Percentiles rank a stretch among this genome's conserved stretches.
phyloP scores from a whole-genome alignment of 257 asterid species.

The Linderniella brevidens region DNA sequence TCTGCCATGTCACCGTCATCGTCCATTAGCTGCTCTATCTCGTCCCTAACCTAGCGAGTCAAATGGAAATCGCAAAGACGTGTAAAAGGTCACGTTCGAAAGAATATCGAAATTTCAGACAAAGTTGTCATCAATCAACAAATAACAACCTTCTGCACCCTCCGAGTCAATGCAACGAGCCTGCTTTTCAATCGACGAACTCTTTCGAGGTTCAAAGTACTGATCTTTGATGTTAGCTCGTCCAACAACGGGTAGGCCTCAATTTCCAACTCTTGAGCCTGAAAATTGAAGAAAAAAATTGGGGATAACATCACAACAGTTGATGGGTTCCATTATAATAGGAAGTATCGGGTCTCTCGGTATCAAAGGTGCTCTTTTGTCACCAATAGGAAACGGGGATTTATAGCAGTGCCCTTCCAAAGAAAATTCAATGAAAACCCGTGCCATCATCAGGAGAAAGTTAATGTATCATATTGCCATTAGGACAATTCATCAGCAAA shows the following conservation, averaged over 20 bases:
- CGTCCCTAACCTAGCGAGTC: conserved; percentile 84
- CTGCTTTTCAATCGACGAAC: conserved; percentile 93
- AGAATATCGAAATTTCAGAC: too few species aligned
- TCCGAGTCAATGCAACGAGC: conserved; percentile 91
- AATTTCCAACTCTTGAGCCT: conserved; percentile 97
- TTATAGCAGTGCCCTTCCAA: not conserved
- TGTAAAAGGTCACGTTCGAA: too few species aligned
- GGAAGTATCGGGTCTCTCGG: not conserved
- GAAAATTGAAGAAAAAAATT: conserved; percentile 6
- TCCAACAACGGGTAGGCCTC: conserved; percentile 97
- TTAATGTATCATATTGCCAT: too few species aligned
- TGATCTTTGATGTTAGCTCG: conserved; percentile 92
- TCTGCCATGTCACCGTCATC: conserved; percentile 99
- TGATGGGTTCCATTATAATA: not conserved
- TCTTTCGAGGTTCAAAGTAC: conserved; percentile 83
- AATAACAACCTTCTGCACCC: conserved; percentile 93
- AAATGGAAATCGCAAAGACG: not conserved
- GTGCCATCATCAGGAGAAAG: too few species aligned
- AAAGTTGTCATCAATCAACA: too few species aligned
- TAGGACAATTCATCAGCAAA: too few species aligned
- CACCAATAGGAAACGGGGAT: not conserved
- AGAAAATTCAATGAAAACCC: too few species aligned
- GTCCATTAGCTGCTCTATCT: conserved; percentile 97
- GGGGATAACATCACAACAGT: not conserved
- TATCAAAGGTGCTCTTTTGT: not conserved